phyloP scores from a whole-genome alignment of 1,284 basidiomycete species.

The Vanrija sp. region DNA sequence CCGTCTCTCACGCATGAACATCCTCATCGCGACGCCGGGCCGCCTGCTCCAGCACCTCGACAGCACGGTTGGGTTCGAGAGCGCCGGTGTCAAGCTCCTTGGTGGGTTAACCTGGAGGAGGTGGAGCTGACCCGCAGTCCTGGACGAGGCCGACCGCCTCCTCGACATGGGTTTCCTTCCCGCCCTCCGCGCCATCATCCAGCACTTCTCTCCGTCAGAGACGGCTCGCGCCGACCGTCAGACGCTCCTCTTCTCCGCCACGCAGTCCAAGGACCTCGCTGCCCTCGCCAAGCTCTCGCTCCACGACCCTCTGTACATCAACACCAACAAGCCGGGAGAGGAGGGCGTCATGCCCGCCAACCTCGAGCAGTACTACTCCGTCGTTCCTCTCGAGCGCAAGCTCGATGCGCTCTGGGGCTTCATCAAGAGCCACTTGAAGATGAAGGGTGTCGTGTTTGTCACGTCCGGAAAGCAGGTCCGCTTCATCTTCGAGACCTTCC shows the following conservation, averaged over 20 bases:
- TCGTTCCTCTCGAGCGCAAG: conserved; percentile 80
- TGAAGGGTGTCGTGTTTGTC: conserved; percentile 90
- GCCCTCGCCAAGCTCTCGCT: conserved; percentile 88
- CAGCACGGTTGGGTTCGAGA: conserved; percentile 92
- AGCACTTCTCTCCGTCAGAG: conserved; percentile 58
- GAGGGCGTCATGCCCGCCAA: conserved; percentile 60
- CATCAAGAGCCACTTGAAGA: conserved; percentile 88
- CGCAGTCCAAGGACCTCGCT: conserved; percentile 85
- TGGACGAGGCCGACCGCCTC: conserved; percentile 95
- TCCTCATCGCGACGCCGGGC: conserved; percentile 93
- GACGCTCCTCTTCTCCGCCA: conserved; percentile 94
- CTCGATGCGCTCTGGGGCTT: conserved; percentile 92
- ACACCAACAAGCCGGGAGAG: conserved; percentile 55
- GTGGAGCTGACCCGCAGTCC: conserved; percentile 55
- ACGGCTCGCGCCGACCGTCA: conserved; percentile 68
- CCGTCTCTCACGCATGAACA: conserved; percentile 88
- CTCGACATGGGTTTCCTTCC: conserved; percentile 93
- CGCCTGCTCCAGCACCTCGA: conserved; percentile 96
- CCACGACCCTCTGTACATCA: conserved; percentile 74
- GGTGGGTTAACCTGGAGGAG: conserved; percentile 53
- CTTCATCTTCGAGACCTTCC: conserved; percentile 95
- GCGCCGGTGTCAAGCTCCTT: conserved; percentile 84
- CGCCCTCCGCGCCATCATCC: conserved; percentile 83
- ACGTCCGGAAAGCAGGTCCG: conserved; percentile 89
- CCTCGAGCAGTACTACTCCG: conserved; percentile 86